A percentile compares a stretch with the other conserved stretches of the same genome.
Conservation (phyloP, 805 yeast species). For the Zygotorulaspora sp. region DNA sequence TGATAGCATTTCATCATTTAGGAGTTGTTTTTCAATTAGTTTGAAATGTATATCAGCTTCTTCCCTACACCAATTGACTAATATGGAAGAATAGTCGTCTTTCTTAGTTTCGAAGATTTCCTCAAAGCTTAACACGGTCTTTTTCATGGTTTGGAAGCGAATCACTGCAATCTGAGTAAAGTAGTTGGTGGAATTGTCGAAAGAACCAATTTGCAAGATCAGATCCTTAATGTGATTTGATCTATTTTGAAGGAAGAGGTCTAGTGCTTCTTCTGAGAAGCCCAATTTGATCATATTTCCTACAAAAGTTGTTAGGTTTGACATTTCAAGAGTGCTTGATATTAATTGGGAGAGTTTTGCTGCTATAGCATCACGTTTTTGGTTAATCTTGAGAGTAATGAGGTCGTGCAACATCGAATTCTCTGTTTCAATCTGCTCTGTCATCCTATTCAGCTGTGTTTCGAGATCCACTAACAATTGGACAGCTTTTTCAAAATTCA, state of each 20-base stretch:
- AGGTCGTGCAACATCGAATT: constrained; percentile 33
- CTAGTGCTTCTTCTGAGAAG: constrained; percentile 45
- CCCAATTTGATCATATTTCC: constrained; percentile 39
- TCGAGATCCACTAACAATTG: constrained; percentile 36
- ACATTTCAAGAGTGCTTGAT: constrained; percentile 27
- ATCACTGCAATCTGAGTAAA: constrained; percentile 59
- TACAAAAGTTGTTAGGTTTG: constrained; percentile 27
- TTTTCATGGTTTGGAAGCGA: constrained; percentile 54
- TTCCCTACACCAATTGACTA: constrained; percentile 73
- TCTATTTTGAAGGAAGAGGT: constrained; percentile 46
- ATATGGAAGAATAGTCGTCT: constrained; percentile 44
- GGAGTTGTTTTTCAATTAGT: constrained; percentile 60
- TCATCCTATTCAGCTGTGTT: constrained; percentile 18
- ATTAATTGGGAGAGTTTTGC: constrained; percentile 37
- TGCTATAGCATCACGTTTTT: constrained; percentile 32
- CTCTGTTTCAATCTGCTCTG: constrained; percentile 24
- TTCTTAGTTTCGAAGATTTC: constrained; percentile 43
- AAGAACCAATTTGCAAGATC: constrained; percentile 42
- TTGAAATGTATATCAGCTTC: constrained; percentile 57
- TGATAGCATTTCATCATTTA: constrained; percentile 54
- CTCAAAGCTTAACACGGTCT: constrained; percentile 53
- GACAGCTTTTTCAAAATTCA: constrained; percentile 46
- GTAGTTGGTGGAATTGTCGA: constrained; percentile 54
- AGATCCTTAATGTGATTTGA: constrained; percentile 44
- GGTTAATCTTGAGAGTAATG: constrained; percentile 32